Percentiles rank a stretch among this genome's conserved stretches.
These are phyloP conservation scores for Hsuehochloa calcarea DNA, from an alignment of 176 grass and related monocot genomes.

Conservation along the genomic window DNA sequence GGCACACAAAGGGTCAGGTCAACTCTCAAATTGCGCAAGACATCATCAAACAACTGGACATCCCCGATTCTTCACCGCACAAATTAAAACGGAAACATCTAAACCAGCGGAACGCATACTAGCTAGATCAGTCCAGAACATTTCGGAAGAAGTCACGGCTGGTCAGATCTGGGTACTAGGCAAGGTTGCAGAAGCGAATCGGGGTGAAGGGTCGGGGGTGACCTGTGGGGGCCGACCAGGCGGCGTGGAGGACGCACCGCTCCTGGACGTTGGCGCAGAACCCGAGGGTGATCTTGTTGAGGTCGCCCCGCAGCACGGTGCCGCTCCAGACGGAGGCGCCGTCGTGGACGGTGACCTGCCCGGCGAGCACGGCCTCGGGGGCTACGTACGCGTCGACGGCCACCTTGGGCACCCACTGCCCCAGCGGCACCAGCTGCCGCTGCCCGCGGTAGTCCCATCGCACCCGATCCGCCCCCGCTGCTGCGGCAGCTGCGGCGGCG, in stretches of 20 bases:
- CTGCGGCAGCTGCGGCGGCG: not conserved
- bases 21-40: not conserved
- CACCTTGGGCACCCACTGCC: conserved; percentile 86
- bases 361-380: conserved; percentile 78
- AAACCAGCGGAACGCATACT: not conserved
- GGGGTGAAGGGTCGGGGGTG: not conserved
- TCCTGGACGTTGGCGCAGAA: conserved; percentile 97
- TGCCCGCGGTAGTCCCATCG: conserved; percentile 96
- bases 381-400: conserved; percentile 92
- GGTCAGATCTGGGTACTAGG: conserved; percentile 38
- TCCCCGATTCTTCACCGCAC: not conserved
- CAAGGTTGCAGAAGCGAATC: not conserved
- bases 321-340: conserved; percentile 93
- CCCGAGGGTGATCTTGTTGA: conserved; percentile 95
- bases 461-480: conserved; percentile 54
- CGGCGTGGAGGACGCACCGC: conserved; percentile 85
- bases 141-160: not conserved
- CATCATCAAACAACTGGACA: conserved; percentile 7
- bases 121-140: not conserved
- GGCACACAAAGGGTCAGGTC: not conserved
- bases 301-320: conserved; percentile 83
- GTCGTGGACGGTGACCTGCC: conserved; percentile 88
- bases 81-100: not conserved
- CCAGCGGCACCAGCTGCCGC: conserved; percentile 69
- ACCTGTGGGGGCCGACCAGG: conserved; percentile 88